Evolutionary conservation across 495 filamentous ascomycete genomes (phyloP).

Genomic region (Articulospora tetracladia): DNA sequence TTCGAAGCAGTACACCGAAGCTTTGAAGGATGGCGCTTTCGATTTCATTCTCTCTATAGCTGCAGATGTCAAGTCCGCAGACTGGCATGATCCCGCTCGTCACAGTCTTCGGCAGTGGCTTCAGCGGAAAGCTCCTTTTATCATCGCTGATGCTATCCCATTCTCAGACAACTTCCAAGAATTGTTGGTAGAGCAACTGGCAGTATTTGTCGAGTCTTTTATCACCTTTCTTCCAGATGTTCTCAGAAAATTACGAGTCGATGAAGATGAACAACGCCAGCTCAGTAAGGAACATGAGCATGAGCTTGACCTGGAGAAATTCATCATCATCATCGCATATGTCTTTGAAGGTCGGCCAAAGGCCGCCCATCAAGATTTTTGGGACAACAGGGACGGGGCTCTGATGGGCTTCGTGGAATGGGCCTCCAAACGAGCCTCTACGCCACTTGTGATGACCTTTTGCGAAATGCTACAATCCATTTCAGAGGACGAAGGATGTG

Average conservation of each 20-base stretch:
- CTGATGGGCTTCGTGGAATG: constrained; percentile 91
- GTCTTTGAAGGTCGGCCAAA: constrained; percentile 81
- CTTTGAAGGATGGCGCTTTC: constrained; percentile 86
- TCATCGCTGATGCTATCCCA: constrained; percentile 55
- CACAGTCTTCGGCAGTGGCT: constrained; percentile 71
- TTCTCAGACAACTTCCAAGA: constrained; percentile 62
- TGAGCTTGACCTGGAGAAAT: constrained; percentile 80
- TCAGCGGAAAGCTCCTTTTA: constrained; percentile 66
- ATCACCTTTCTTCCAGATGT: constrained; percentile 94
- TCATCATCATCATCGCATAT: constrained; percentile 87
- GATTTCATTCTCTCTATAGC: constrained; percentile 85
- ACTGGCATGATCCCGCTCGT: constrained; percentile 80
- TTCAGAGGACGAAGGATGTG: constrained; percentile 73
- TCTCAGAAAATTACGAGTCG: constrained; percentile 76
- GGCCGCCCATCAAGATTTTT: constrained; percentile 73
- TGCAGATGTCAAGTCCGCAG: constrained; percentile 62
- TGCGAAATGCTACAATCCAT: constrained; percentile 91
- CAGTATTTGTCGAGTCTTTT: constrained; percentile 82
- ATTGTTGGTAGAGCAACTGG: constrained; percentile 73
- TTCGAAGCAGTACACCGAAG: constrained; percentile 64
- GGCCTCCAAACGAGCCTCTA: constrained; percentile 88
- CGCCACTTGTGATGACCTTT: constrained; percentile 88
- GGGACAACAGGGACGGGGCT: constrained; percentile 84
- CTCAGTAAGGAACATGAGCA: constrained; percentile 70
- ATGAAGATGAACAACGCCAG: constrained; percentile 83